Percentiles rank a stretch among this genome's conserved stretches.
Conservation (phyloP, 225 moss, liverwort and hornwort species). For the Physcomitrium patens region DNA sequence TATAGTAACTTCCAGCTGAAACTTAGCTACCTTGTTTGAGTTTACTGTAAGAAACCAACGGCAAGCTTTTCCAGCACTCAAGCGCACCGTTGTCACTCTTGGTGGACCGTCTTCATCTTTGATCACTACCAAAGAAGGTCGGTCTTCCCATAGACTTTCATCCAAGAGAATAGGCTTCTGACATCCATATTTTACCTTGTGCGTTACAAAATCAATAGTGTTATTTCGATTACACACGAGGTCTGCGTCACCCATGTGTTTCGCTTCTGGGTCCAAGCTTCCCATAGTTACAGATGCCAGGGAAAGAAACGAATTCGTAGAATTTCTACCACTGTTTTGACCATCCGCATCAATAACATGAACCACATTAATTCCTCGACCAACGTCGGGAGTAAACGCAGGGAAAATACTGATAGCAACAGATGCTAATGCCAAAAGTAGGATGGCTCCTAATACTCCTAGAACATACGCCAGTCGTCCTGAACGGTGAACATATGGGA, state of each 20-base stretch:
- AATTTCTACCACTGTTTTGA: conserved; percentile 26
- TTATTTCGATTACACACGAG: conserved; percentile 58
- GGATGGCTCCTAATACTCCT: conserved; percentile 39
- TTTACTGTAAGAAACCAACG: conserved; percentile 86
- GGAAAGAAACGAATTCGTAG: conserved; percentile 62
- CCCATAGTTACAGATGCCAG: conserved; percentile 76
- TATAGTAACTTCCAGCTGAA: conserved; percentile 53
- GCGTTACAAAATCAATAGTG: conserved; percentile 66
- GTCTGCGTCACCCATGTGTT: conserved; percentile 51
- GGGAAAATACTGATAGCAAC: conserved; percentile 64
- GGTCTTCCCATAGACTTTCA: conserved; percentile 52
- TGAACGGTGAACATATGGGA: conserved; percentile 86
- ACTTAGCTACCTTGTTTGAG: conserved; percentile 51
- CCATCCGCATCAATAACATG: conserved; percentile 72
- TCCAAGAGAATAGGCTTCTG: conserved; percentile 62
- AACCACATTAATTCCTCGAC: conserved; percentile 76
- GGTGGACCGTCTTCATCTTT: conserved; percentile 45
- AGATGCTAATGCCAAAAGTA: conserved; percentile 48
- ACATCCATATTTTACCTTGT: conserved; percentile 75
- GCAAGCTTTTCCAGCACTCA: conserved; percentile 53
- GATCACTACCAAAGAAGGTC: conserved; percentile 58
- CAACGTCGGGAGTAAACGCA: conserved; percentile 70
- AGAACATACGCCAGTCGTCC: conserved; percentile 63
- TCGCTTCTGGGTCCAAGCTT: conserved; percentile 60
- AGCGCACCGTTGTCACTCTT: conserved; percentile 63